phyloP scores from a whole-genome alignment of 306 rosid genomes.

The Echinosophora koreensis region DNA sequence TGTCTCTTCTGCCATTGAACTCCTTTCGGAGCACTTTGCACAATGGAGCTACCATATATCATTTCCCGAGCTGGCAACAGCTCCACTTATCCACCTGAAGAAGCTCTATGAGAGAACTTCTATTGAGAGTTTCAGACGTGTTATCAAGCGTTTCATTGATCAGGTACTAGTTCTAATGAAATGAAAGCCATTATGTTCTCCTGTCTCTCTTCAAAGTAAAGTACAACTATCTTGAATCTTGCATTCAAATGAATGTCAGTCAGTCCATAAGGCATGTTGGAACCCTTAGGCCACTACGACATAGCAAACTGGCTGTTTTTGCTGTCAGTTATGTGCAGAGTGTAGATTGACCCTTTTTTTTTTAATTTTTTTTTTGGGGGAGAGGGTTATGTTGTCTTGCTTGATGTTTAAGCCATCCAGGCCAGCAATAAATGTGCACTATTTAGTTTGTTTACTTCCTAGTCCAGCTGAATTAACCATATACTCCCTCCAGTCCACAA shows the following conservation, averaged over 20 bases:
- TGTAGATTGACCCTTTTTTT: slow-evolving; percentile 5
- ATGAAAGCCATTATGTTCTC: slow-evolving; percentile 1
- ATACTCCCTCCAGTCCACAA: too few species aligned
- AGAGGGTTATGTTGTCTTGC: background rate
- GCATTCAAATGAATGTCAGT: slow-evolving; percentile 15
- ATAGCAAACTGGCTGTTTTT: background rate
- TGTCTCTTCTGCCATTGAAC: slow-evolving; percentile 77
- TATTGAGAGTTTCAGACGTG: slow-evolving; percentile 72
- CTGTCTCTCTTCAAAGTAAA: slow-evolving; percentile 1
- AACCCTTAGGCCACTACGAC: background rate
- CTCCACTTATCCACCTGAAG: slow-evolving; percentile 75
- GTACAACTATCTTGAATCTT: slow-evolving; percentile 17
- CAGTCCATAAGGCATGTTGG: background rate
- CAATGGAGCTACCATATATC: slow-evolving; percentile 92
- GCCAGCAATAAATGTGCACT: background rate
- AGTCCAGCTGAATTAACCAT: slow-evolving; percentile 22
- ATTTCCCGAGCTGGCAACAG: slow-evolving; percentile 87
- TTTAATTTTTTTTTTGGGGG: slow-evolving; percentile 11
- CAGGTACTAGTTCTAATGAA: slow-evolving; percentile 67
- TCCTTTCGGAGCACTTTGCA: slow-evolving; percentile 79
- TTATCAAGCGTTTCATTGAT: slow-evolving; percentile 81
- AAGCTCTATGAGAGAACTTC: slow-evolving; percentile 72
- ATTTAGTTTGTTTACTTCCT: background rate
- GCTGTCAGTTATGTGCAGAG: slow-evolving; percentile 7
- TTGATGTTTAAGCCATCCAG: background rate